These are phyloP conservation scores for Chenopodium suecicum DNA, from an alignment of 148 eudicot genomes.

Conservation along the genomic window DNA sequence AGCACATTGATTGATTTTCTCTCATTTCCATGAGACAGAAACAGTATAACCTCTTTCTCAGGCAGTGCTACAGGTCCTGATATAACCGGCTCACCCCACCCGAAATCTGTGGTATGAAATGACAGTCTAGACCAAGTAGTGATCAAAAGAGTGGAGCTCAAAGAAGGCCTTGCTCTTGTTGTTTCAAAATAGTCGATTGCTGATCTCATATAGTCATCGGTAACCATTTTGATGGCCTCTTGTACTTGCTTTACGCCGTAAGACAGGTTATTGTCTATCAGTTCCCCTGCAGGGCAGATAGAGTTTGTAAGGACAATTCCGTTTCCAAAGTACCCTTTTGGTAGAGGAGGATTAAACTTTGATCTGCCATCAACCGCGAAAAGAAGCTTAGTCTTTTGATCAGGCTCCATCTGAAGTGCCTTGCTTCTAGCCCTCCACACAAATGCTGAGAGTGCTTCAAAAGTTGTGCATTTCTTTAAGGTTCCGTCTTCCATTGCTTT, in stretches of 20 bases:
- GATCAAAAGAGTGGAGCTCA: slow-evolving; percentile 46
- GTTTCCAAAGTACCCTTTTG: slow-evolving; percentile 53
- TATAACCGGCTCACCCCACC: slow-evolving; percentile 53
- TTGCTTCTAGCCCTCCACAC: slow-evolving; percentile 58
- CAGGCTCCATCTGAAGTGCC: slow-evolving; percentile 34
- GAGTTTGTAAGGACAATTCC: slow-evolving; percentile 48
- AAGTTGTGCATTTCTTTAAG: slow-evolving; percentile 40
- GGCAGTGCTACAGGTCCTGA: slow-evolving; percentile 48
- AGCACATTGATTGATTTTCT: slow-evolving; percentile 46
- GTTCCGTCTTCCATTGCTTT: slow-evolving; percentile 39
- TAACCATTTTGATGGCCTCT: slow-evolving; percentile 41
- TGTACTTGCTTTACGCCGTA: slow-evolving; percentile 44
- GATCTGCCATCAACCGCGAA: slow-evolving; percentile 58
- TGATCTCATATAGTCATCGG: slow-evolving; percentile 46
- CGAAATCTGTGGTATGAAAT: slow-evolving; percentile 51
- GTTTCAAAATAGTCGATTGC: slow-evolving; percentile 53
- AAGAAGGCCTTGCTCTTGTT: slow-evolving; percentile 46
- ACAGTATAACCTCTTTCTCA: slow-evolving; percentile 40
- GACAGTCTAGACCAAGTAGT: slow-evolving; percentile 57
- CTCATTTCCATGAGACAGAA: slow-evolving; percentile 42
- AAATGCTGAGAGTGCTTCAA: slow-evolving; percentile 52
- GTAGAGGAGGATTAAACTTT: slow-evolving; percentile 42
- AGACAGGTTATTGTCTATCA: slow-evolving; percentile 36
- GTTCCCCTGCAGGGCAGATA: slow-evolving; percentile 40
- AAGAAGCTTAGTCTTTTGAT: slow-evolving; percentile 49